Percentiles rank a stretch among this genome's conserved stretches.
These are phyloP conservation scores for Colletotrichum euphorbiae DNA, from an alignment of 2,329 filamentous ascomycete species.

Conservation along the genomic window DNA sequence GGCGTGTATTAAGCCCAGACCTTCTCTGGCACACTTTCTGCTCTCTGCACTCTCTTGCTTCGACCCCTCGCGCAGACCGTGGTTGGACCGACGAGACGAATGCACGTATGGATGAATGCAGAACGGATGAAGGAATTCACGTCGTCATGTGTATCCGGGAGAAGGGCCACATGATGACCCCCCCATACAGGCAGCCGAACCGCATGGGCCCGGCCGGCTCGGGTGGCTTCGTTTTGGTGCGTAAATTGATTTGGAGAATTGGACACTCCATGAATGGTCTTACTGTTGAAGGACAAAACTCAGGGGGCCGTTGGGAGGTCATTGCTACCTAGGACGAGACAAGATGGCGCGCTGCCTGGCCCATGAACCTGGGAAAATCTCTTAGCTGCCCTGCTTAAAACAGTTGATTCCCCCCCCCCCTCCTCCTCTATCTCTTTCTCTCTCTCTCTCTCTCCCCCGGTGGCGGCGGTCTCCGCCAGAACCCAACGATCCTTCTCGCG, in stretches of 20 bases:
- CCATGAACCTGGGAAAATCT: too few species aligned
- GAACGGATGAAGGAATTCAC: slow-evolving; percentile 19
- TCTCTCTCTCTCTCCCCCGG: too few species aligned
- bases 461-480: too few species aligned
- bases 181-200: not conserved
- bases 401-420: too few species aligned
- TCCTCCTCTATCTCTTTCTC: too few species aligned
- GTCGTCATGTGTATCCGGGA: slow-evolving; percentile 29
- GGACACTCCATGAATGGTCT: slow-evolving; percentile 1
- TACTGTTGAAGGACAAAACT: not conserved
- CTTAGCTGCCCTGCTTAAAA: too few species aligned
- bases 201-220: slow-evolving; percentile 14
- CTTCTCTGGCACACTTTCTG: not conserved
- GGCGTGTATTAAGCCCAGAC: not conserved
- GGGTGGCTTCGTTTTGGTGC: slow-evolving; percentile 2
- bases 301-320: too few species aligned
- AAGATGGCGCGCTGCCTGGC: too few species aligned
- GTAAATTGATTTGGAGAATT: not conserved
- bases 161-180: slow-evolving; percentile 21
- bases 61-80: not conserved
- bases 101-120: slow-evolving; percentile 25
- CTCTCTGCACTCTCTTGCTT: too few species aligned
- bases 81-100: slow-evolving; percentile 9
- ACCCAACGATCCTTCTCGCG: too few species aligned
- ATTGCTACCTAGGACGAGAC: too few species aligned